These are phyloP conservation scores for Bryoerythrophyllum caledonicum DNA, from an alignment of 225 moss, liverwort and hornwort species.

Conservation along the genomic window DNA sequence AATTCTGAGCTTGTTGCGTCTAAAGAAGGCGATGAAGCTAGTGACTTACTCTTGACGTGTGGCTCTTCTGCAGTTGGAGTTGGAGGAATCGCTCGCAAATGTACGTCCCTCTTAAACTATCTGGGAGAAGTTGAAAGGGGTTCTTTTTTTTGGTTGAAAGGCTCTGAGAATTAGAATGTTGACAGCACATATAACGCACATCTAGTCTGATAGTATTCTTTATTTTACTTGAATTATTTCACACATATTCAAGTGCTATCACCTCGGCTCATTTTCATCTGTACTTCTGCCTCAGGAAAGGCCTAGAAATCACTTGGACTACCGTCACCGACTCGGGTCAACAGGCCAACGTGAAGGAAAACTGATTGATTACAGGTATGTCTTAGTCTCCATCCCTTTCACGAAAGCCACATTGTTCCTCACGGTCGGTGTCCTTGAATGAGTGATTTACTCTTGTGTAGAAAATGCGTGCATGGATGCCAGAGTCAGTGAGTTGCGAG, in stretches of 20 bases:
- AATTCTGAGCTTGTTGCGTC: neutral
- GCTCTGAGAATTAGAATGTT: neutral
- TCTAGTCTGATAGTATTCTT: neutral
- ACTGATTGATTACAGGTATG: constrained; percentile 75
- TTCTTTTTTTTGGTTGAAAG: neutral
- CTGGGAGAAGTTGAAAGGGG: neutral
- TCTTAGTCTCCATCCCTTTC: neutral
- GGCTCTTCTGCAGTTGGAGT: constrained; percentile 35
- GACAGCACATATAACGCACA: neutral
- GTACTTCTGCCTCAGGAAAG: constrained; percentile 57
- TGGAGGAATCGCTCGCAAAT: constrained; percentile 42
- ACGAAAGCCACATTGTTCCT: neutral
- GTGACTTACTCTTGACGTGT: constrained; percentile 19
- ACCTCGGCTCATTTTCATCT: constrained; percentile 3
- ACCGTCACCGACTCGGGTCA: constrained; percentile 71
- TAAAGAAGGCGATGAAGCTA: constrained; percentile 7
- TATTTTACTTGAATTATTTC: neutral
- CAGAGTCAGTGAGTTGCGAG: constrained; percentile 84
- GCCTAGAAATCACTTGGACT: constrained; percentile 73
- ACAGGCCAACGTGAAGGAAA: constrained; percentile 78
- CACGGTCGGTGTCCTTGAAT: constrained; percentile 25
- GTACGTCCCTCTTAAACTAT: constrained; percentile 12
- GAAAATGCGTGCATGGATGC: constrained; percentile 49
- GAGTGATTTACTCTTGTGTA: constrained; percentile 44
- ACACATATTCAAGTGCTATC: neutral